Conservation (phyloP, 164 flowering plant genomes). For the Santalum album region DNA sequence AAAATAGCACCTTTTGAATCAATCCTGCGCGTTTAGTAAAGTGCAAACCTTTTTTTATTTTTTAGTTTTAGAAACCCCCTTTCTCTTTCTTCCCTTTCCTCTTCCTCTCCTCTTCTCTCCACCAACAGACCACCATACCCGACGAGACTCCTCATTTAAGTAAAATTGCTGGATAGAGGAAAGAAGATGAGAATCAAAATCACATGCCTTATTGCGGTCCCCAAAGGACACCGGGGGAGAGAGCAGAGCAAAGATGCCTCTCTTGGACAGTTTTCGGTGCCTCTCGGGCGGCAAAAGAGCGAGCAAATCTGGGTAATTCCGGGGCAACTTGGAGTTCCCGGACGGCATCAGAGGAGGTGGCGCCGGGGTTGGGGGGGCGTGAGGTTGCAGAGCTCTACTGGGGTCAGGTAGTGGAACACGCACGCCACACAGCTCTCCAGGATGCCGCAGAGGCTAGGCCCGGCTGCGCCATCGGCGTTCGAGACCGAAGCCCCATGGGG, state of each 20-base stretch:
- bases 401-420: conserved; percentile 73
- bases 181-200: not conserved
- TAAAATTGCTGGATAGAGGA: no score
- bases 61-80: no score
- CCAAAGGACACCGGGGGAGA: conserved; percentile 68
- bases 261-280: conserved; percentile 44
- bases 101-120: no score
- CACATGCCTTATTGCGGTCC: conserved; percentile 63
- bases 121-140: no score
- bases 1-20: no score
- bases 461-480: conserved; percentile 43
- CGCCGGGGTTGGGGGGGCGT: conserved; percentile 87
- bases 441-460: conserved; percentile 89
- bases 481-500: conserved; percentile 61
- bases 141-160: no score
- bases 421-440: conserved; percentile 96
- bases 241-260: conserved; percentile 82
- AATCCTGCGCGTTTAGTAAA: no score
- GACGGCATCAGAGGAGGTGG: conserved; percentile 87
- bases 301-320: conserved; percentile 65
- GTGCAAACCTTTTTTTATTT: no score
- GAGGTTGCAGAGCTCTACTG: conserved; percentile 95
- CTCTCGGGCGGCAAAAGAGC: conserved; percentile 36
- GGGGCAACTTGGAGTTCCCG: conserved; percentile 86
- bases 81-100: no score